Evolutionary conservation across 345 rosid species (phyloP), one percentile per base, ranked within the genome.

Genomic region (Eucalyptus curtisii): DNA sequence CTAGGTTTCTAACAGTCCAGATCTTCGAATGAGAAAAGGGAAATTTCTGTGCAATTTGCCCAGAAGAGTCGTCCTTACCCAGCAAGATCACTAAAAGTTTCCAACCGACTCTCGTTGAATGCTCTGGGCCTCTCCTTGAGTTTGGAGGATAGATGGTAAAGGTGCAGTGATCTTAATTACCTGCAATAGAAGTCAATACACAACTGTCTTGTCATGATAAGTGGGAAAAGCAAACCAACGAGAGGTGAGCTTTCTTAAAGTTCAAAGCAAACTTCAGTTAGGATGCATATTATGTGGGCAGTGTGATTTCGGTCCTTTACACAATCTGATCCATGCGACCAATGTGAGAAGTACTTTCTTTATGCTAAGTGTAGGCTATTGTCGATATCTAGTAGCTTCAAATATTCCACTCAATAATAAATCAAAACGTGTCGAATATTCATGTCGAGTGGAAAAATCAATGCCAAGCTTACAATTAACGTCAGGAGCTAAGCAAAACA

Each of bases 81-180:
- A 76, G 47, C 45, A 76, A 37, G 82, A 37, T 76, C 82, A 76
- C 82, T 19, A 20, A 14, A 37, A 76, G 82, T 20, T 37, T 76
- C 82, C 45, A 10, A 76, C 47, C 82, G 15, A 10, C 27, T 76
- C 82, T 37, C 24, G 47, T 76, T 19, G 45, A 76, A 76, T 40
- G 82, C 45, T 76, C 27, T 37, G 47, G 82, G 93, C 57, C 87
- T 96, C 94, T 49, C 88, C 91, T 22, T 87, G 88, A 47, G 92
- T 94, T 90, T 86, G 93, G 64, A 97, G 96, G 82, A 89, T 57
- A 15, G 94, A 50, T 64, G 96, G 96, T 61, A 95, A 92, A 4
- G 96, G 95, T 5, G 98, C 98, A n/a, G 89, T 90, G 64, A 96
- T 88, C 81, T 89, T 90, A 47, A 94, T 86, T 24, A 90, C 93